Base-by-base conservation (phyloP, 306 rosid species). In the Ceratonia siliqua region DNA sequence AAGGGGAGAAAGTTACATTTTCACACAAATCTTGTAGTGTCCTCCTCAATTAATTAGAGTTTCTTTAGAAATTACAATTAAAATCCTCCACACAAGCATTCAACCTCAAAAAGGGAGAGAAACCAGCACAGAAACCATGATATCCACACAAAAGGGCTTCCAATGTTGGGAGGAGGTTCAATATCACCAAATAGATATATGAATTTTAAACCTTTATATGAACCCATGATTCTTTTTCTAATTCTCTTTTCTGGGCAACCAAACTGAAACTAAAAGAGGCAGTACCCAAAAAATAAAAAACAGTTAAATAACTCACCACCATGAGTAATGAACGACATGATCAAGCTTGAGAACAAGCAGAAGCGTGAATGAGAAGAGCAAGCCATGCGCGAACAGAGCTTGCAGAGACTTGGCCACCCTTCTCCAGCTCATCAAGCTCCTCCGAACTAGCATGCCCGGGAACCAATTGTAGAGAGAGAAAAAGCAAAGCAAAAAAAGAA, bases 371-470 rank as follows among this genome's bases (percentile, higher is more conserved):
- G 90, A 69, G 73, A 89, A 88, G 65, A 94, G 94, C 10, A 90
- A 77, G 17, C 81, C 79, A 75, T 91, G 96, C 8, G 97, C 96
- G 1, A 79, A 12, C 32, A 94, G 80, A 56, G 90, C 87, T 69
- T 78, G 89, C 8, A 94, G 68, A 33, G 96, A 83, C 84, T 84
- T 84, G 0, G 78, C 89, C 50, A 88, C 97, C 73, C 92, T 86
- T 62, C 92, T 85, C 98, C 97, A 91, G 68, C 92, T 94, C 90
- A 88, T 85, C 42, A 87, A 81, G 73, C 91, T 87, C 72, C 91
- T 73, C 79, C 73, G 81, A 61, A 81, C 85, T 77, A 87, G 72
- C 91, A 91, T 91, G 79, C 62, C 48, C 48, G 3, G 58, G 62
- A 43, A 17, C 52, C 32, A 67, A 72, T 38, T 39, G 64, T 56